phyloP scores from a whole-genome alignment of 495 filamentous ascomycete species.

The Annulohypoxylon stygium region DNA sequence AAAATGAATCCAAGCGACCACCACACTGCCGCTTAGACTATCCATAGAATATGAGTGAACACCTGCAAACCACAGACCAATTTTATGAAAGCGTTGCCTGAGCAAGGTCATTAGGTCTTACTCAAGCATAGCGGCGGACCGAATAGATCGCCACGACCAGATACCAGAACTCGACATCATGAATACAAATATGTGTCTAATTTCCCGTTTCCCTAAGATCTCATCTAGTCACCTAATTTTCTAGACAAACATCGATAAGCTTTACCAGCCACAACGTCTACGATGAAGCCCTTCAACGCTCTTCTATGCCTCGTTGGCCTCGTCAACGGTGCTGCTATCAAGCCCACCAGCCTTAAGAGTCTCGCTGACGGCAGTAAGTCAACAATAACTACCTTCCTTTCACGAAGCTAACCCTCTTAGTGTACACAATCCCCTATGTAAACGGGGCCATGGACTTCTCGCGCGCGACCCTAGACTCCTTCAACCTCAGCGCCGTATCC shows the following conservation, averaged over 20 bases:
- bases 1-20: neutral
- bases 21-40: neutral
- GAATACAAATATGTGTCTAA: neutral
- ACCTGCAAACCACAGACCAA: neutral
- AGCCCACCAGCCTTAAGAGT: conserved; percentile 1
- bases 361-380: conserved; percentile 36
- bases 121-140: neutral
- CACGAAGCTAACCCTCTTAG: conserved; percentile 24
- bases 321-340: conserved; percentile 6
- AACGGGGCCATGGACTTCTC: conserved; percentile 20
- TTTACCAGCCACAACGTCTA: neutral
- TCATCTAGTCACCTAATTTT: neutral
- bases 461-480: conserved; percentile 3
- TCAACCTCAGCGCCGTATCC: neutral
- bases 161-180: neutral
- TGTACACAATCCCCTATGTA: conserved; percentile 38
- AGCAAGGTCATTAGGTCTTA: neutral
- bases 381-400: neutral
- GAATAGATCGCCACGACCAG: neutral
- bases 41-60: too few relatives aligned
- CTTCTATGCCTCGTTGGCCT: conserved; percentile 11
- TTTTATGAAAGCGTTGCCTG: neutral
- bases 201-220: too few relatives aligned
- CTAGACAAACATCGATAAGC: neutral
- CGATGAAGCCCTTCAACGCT: conserved; percentile 33